Conservation (phyloP, 257 asterid genomes). For the Leonotis leonurus region DNA sequence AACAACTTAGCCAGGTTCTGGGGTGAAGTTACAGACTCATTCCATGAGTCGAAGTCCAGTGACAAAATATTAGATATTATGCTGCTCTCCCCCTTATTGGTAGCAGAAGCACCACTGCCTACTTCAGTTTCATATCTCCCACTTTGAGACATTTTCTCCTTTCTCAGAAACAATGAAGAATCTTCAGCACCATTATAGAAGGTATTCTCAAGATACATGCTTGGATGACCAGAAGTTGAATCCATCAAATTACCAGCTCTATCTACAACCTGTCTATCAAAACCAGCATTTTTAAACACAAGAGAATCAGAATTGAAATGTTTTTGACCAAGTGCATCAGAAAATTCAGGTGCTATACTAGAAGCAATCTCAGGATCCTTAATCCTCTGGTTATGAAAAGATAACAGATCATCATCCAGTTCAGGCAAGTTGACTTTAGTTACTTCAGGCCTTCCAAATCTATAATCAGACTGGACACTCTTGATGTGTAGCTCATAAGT, state of each 20-base stretch:
- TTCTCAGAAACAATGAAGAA: slow-evolving; percentile 30
- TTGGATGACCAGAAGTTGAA: slow-evolving; percentile 39
- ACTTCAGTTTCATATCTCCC: slow-evolving; percentile 47
- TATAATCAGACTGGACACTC: slow-evolving; percentile 25
- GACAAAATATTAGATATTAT: slow-evolving; percentile 82
- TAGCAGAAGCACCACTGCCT: slow-evolving; percentile 25
- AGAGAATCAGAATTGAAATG: slow-evolving; percentile 33
- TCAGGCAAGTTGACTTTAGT: slow-evolving; percentile 26
- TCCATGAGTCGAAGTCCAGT: slow-evolving; percentile 75
- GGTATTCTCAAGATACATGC: slow-evolving; percentile 39
- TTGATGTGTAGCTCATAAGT: slow-evolving; percentile 17
- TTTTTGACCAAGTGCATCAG: slow-evolving; percentile 27
- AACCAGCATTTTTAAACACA: slow-evolving; percentile 21
- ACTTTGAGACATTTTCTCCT: slow-evolving; percentile 28
- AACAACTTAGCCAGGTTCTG: slow-evolving; percentile 56
- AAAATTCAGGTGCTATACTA: slow-evolving; percentile 30
- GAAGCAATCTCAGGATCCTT: slow-evolving; percentile 51
- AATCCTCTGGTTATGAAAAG: slow-evolving; percentile 53
- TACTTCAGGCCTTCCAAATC: slow-evolving; percentile 15
- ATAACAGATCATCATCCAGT: slow-evolving; percentile 51
- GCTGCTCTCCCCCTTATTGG: slow-evolving; percentile 72
- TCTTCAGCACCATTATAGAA: slow-evolving; percentile 24
- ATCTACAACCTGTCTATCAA: slow-evolving; percentile 41
- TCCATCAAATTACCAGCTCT: slow-evolving; percentile 33
- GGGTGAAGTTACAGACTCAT: slow-evolving; percentile 63